A percentile compares a stretch with the other conserved stretches of the same genome.
phyloP scores from a whole-genome alignment of 2,329 filamentous ascomycete genomes.

The Phialophora expanda region DNA sequence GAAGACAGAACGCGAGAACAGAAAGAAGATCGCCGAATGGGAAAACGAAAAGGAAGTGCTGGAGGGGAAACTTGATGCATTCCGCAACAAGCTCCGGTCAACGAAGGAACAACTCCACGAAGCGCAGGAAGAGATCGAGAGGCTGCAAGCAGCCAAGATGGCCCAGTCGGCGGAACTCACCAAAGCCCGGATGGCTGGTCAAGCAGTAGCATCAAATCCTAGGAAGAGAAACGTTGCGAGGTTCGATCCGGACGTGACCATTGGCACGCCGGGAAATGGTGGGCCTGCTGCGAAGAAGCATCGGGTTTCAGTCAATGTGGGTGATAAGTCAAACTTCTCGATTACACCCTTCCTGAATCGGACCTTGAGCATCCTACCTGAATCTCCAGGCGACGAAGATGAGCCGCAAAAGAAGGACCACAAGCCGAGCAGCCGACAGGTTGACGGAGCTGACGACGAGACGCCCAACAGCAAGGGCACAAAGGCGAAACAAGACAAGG shows the following conservation, averaged over 20 bases:
- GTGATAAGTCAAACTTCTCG: constrained; percentile 90
- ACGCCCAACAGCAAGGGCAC: constrained; percentile 16
- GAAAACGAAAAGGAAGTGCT: constrained; percentile 68
- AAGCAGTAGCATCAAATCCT: constrained; percentile 39
- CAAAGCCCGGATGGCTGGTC: constrained; percentile 33
- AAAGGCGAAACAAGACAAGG: constrained; percentile 24
- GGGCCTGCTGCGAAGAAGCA: constrained; percentile 61
- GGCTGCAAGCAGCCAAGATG: constrained; percentile 47
- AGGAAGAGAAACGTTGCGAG: constrained; percentile 52
- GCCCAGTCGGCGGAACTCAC: constrained; percentile 41
- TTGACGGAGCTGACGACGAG: constrained; percentile 30
- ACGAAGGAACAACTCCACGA: constrained; percentile 76
- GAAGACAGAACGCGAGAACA: constrained; percentile 55
- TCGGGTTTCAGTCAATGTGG: constrained; percentile 65
- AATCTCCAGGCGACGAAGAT: constrained; percentile 43
- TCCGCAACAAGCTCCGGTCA: constrained; percentile 71
- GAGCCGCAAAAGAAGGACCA: constrained; percentile 41
- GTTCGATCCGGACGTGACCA: constrained; percentile 53
- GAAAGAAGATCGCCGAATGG: constrained; percentile 64
- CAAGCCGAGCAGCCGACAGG: constrained; percentile 18
- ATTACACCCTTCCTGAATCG: constrained; percentile 92
- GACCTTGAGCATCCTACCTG: constrained; percentile 63
- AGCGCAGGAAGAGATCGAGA: constrained; percentile 57
- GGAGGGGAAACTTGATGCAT: constrained; percentile 71
- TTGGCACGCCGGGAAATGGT: constrained; percentile 58